Base-by-base conservation (phyloP, 2,329 filamentous ascomycete species). In the Diplodia scrobiculata region DNA sequence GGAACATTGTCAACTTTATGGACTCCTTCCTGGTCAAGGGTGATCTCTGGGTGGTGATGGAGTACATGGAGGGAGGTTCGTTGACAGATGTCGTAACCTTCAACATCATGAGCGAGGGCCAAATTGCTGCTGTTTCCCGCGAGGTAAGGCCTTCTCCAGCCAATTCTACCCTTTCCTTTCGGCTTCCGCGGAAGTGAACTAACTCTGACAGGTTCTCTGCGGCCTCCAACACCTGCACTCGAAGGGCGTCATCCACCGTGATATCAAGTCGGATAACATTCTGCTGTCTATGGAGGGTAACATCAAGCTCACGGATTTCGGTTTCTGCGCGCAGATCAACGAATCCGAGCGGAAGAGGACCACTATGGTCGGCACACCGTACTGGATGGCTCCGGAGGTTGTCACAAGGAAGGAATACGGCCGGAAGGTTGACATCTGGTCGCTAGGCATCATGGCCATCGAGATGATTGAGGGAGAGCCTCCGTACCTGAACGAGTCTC, bases 401-500 rank as follows among this genome's bases (percentile, higher is more conserved):
- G 95, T 99, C 32, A 98, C 92, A 6, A 85, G 93, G 50, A 98
- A 98, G 78, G 95, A 98, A 79, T 99, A 99, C 79, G 95, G 95
- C 70, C 90, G 94, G 69, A 99, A 98, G 79, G 94, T 99, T 65
- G 95, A 99, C 75, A 97, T 99, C 71, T 99, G 95, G 95, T 96
- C 91, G 67, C 82, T 99, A 52, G 95, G 95, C 67, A 99, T 99
- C 80, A 98, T 99, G 95, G 92, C 95, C 7, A 98, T 99, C 73
- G 95, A 99, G 79, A 99, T 99, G 95, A 97, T 99, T 70, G 95
- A 98, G 80, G 95, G 94, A 76, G 95, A 98, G 78, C 95, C 95
- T 13, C 95, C 95, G 27, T 99, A 98, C 76, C 84, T 99, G 67
- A 98, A 93, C 47, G 95, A 99, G 78, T 96, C 92, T 45, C 95